phyloP scores from a whole-genome alignment of 169 alveolate species.

The Cryptosporidium andersoni region DNA sequence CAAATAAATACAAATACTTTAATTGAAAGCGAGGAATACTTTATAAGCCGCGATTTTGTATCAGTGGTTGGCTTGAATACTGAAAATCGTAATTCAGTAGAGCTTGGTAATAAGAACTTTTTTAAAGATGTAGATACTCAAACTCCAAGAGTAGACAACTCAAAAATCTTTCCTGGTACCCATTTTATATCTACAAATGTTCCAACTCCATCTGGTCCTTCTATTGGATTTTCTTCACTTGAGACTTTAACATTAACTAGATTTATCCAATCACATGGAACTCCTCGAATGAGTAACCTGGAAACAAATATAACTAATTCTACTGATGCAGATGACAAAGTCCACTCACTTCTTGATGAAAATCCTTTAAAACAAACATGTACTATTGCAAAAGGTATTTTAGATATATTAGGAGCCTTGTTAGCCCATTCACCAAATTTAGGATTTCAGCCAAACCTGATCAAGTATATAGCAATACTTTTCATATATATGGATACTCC shows the following conservation, averaged over 20 bases:
- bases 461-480: conserved; percentile 29
- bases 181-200: neutral
- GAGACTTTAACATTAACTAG: conserved; percentile 19
- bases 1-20: neutral
- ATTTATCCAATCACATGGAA: conserved; percentile 40
- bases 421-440: conserved; percentile 35
- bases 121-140: too few species aligned
- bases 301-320: neutral
- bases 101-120: neutral
- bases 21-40: conserved; percentile 34
- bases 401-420: conserved; percentile 52
- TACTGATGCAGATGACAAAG: neutral
- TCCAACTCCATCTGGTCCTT: neutral
- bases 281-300: neutral
- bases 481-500: conserved; percentile 70
- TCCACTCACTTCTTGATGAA: neutral
- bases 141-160: neutral
- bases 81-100: neutral
- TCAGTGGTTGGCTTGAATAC: neutral
- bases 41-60: conserved; percentile 18
- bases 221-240: conserved; percentile 27
- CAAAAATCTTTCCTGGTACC: neutral
- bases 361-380: neutral
- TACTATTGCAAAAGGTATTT: conserved; percentile 50
- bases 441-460: conserved; percentile 64